Evolutionary conservation across 163 green algal species (phyloP).

Genomic region (Scenedesmus sp.): DNA sequence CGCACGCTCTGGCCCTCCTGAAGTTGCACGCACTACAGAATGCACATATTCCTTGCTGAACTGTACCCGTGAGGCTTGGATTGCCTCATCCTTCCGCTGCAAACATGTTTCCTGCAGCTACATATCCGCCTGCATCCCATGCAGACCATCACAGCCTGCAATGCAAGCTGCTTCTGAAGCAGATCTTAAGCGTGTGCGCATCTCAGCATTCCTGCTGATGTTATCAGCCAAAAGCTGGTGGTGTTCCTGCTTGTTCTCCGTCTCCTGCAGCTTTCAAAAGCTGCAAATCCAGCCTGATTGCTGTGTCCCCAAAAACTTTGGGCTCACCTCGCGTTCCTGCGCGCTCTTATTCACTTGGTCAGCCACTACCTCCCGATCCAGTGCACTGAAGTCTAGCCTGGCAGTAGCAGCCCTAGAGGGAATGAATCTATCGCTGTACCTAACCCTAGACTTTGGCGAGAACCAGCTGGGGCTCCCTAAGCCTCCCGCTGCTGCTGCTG

Average conservation of each 20-base stretch:
- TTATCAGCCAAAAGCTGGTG: background rate
- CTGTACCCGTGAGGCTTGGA: background rate
- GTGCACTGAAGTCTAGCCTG: slow-evolving; percentile 83
- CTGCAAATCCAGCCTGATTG: background rate
- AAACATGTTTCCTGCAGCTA: background rate
- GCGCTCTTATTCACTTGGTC: slow-evolving; percentile 61
- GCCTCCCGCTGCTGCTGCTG: background rate
- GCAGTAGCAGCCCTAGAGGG: slow-evolving; percentile 71
- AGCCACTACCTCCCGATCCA: slow-evolving; percentile 81
- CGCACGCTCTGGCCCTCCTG: too few relatives aligned
- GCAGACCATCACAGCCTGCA: background rate
- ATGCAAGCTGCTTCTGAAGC: background rate
- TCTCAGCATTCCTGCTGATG: background rate
- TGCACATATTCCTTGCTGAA: background rate
- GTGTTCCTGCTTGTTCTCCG: background rate
- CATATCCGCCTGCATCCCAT: background rate
- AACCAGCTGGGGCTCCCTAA: slow-evolving; percentile 37
- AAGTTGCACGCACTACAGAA: too few relatives aligned
- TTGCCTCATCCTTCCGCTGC: background rate
- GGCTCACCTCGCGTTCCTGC: slow-evolving; percentile 62
- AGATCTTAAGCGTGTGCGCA: background rate
- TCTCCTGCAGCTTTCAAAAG: background rate
- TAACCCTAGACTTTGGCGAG: slow-evolving; percentile 59
- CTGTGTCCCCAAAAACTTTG: background rate
- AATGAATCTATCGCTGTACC: slow-evolving; percentile 91